Conservation (phyloP, 768 basidiomycete species). For the Suillus spraguei region DNA sequence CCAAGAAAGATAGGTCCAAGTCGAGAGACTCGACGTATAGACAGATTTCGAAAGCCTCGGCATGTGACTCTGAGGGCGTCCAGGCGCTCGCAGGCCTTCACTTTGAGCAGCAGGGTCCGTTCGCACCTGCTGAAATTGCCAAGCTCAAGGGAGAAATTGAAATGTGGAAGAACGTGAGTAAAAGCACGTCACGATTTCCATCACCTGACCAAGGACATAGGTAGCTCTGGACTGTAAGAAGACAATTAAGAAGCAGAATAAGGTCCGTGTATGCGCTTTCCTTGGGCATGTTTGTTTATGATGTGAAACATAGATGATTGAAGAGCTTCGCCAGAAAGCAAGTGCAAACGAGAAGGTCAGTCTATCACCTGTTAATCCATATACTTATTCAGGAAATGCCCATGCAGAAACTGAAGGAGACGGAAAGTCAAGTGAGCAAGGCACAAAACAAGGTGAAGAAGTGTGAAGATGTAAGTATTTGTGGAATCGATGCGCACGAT, state of each 20-base stretch:
- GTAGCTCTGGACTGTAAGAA: conserved; percentile 50
- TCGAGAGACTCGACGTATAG: conserved; percentile 34
- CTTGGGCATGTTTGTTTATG: neutral
- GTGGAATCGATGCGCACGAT: neutral
- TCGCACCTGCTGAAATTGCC: conserved; percentile 52
- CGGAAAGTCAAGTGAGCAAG: conserved; percentile 45
- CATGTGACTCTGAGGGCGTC: conserved; percentile 31
- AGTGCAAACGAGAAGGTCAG: conserved; percentile 40
- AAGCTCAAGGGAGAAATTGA: conserved; percentile 62
- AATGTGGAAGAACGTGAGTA: conserved; percentile 46
- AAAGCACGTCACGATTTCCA: neutral
- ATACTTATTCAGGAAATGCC: conserved; percentile 1
- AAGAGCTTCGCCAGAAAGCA: conserved; percentile 52
- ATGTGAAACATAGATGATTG: conserved; percentile 45
- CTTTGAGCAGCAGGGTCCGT: conserved; percentile 33
- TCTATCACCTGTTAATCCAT: conserved; percentile 1
- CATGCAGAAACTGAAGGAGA: conserved; percentile 47
- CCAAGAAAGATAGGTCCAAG: conserved; percentile 37
- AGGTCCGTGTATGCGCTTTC: conserved; percentile 40
- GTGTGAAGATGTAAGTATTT: conserved; percentile 54
- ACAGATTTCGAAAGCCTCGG: conserved; percentile 22
- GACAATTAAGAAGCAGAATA: conserved; percentile 53
- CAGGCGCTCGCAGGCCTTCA: conserved; percentile 20
- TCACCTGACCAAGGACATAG: conserved; percentile 23
- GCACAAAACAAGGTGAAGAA: conserved; percentile 50